A percentile compares a stretch with the other conserved stretches of the same genome.
Evolutionary conservation across 2,329 filamentous ascomycete species (phyloP).

Genomic region (Phialocephala sp.): DNA sequence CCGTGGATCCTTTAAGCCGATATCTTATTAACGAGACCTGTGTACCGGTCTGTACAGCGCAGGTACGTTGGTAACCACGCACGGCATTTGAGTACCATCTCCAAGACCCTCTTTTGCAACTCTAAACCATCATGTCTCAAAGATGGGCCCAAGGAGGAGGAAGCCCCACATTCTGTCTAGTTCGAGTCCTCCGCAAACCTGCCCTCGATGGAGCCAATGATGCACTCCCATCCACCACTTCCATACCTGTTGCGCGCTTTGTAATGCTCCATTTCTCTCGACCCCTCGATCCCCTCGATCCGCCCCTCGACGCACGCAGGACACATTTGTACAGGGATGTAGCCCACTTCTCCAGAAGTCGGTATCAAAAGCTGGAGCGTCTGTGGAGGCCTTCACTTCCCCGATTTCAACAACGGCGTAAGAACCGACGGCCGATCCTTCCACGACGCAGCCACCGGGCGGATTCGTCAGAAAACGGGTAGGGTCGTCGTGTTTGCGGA

Average conservation of each 20-base stretch:
- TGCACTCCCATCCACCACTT: neutral
- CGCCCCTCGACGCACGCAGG: neutral
- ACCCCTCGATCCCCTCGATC: slow-evolving; percentile 15
- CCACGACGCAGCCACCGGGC: neutral
- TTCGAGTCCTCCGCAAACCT: slow-evolving; percentile 1
- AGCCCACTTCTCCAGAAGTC: slow-evolving; percentile 26
- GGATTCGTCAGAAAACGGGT: neutral
- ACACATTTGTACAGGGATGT: slow-evolving; percentile 11
- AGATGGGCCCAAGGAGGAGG: neutral
- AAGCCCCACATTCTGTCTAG: neutral
- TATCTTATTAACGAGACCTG: neutral
- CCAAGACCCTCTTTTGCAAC: neutral
- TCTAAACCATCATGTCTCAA: neutral
- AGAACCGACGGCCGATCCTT: neutral
- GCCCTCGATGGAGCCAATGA: neutral
- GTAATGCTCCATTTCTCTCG: neutral
- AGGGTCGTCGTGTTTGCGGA: neutral
- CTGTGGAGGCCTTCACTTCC: neutral
- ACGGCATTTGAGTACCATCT: neutral
- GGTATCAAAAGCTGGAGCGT: slow-evolving; percentile 17
- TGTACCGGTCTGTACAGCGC: neutral
- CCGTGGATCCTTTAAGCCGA: slow-evolving; percentile 14
- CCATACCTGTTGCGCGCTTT: neutral
- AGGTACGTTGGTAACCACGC: neutral
- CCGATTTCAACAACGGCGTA: neutral